Base-by-base conservation (phyloP, 768 basidiomycete genomes). In the Phaeotremella fagi region DNA sequence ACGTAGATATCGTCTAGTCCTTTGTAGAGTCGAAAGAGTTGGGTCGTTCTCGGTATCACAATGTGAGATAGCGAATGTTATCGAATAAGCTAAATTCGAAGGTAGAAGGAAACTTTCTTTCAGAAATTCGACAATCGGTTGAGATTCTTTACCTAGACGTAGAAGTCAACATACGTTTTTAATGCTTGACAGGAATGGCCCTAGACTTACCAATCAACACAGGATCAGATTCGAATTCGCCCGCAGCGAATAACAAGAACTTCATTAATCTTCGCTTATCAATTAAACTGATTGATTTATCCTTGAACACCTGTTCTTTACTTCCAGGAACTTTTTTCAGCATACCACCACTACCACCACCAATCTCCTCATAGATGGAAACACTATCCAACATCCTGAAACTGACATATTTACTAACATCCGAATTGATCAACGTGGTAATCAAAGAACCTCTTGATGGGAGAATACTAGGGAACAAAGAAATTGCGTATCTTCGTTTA, bases 241-340 rank as follows among this genome's bases (percentile, higher is more conserved):
- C 82, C 1, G 81, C 81, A 31, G 87, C 85, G 66, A 89, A 91
- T 61, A 85, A 80, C 42, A 98, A 75, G 64, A 94, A 90, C 52
- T 91, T 87, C 87, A 97, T 97, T 23, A 98, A 77, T 27, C 87
- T 80, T 38, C 92, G 78, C 76, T 97, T 98, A 57, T 92, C 88
- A 27, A 91, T 70, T 11, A 97, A 78, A 5, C 79, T 79, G 6
- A 97, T 81, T 7, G 79, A 79, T 66, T 83, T 83, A 75, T 82
- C 85, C 77, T 87, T 90, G 81, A 98, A 97, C 2, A 98, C 81
- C 54, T 88, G 87, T 72, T 91, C 91, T 72, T 95, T 97, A 76
- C 83, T 88, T 27, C 85, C 84, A 1, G 94, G 94, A 0, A 97
- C 92, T 45, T 74, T 80, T 62, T 81, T 81, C 48, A 61, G 41